Conservation (phyloP, 768 basidiomycete species). For the Suillus luteus region DNA sequence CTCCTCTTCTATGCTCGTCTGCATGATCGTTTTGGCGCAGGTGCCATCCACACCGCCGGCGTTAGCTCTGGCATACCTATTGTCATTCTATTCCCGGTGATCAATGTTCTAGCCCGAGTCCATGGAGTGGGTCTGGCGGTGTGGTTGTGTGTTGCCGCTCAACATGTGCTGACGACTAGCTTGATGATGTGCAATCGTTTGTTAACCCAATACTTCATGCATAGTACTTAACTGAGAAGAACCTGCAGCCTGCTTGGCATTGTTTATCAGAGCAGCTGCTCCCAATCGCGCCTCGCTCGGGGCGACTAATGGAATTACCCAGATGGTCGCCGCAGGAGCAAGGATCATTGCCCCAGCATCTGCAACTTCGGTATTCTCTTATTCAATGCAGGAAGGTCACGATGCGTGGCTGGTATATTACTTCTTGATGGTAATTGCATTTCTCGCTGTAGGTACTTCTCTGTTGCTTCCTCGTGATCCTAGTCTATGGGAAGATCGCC, state of each 20-base stretch:
- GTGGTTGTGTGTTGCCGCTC: slow-evolving; percentile 52
- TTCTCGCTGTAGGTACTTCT: too few species aligned
- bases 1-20: slow-evolving; percentile 61
- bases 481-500: too few species aligned
- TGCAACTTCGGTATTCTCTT: too few species aligned
- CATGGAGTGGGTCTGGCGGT: slow-evolving; percentile 29
- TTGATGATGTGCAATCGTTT: neutral
- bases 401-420: too few species aligned
- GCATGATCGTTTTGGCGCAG: slow-evolving; percentile 58
- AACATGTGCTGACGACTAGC: slow-evolving; percentile 46
- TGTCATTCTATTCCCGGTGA: slow-evolving; percentile 41
- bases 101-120: slow-evolving; percentile 36
- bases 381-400: too few species aligned
- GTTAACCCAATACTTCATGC: neutral
- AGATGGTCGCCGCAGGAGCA: too few species aligned
- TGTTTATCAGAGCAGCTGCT: neutral
- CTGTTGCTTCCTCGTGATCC: too few species aligned
- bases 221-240: neutral
- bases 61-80: slow-evolving; percentile 50
- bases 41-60: slow-evolving; percentile 53
- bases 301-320: too few species aligned
- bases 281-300: too few species aligned
- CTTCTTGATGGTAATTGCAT: too few species aligned
- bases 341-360: too few species aligned
- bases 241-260: neutral